Base-by-base conservation (phyloP, 1,284 basidiomycete genomes). In the Trichosporon asahii region DNA sequence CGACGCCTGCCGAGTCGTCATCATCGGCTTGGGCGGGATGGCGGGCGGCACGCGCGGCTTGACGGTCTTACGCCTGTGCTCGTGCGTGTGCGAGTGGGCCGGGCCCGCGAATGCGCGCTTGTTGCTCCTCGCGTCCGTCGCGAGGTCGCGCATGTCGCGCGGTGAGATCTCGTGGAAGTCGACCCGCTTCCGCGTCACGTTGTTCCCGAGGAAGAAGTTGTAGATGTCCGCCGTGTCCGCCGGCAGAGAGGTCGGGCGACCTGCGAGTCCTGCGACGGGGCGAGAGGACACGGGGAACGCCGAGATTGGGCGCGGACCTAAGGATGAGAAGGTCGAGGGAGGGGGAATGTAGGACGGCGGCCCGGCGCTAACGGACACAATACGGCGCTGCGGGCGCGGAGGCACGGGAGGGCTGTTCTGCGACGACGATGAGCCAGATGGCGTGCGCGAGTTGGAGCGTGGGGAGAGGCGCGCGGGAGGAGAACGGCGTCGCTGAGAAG, bases 131-230 rank as follows among this genome's bases (percentile, higher is more conserved):
- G 14, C 27, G 29, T 61, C 57, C 15, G 57, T 33, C 15, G 57
- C 57, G 18, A 61, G 29, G 57, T 61, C 57, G 27, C 57, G 57
- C 57, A 61, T 61, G 29, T 61, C 57, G 21, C 57, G 12, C 14
- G 57, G 57, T 15, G 57, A 61, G 57, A 61, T 61, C 29, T 61
- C 57, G n/a, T 61, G 57, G 18, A 61, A 61, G 57, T 31, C 57
- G 29, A n/a, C 57, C 15, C 57, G 57, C 29, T 61, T 61, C 15
- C 57, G 27, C 27, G 57, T 61, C 57, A 61, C 57, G 29, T 61
- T 61, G 57, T 61, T 61, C 21, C 57, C 57, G 57, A 61, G 57
- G 57, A 61, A 61, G 57, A 61, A 61, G 57, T 61, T 61, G 57
- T 61, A 61, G 27, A 61, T 61, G 18, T 61, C 57, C 57, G 57